Percentiles rank a stretch among this genome's conserved stretches.
phyloP scores from a whole-genome alignment of 352 stramenopile genomes.

The Globisporangium emineosum region DNA sequence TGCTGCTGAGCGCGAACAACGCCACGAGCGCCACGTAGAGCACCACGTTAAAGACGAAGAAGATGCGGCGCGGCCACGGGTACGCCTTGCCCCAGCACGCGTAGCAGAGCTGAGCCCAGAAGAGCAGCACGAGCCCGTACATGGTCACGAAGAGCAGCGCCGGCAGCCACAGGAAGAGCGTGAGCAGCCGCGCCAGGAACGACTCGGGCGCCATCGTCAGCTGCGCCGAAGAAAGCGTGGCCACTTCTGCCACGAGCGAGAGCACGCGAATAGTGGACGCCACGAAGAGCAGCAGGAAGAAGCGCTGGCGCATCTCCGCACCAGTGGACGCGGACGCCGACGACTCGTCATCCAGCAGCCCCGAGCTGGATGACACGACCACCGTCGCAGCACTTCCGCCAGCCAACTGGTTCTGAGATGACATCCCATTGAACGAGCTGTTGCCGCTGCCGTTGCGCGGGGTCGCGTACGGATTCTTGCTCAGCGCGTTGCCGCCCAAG shows the following conservation, averaged over 20 bases:
- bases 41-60: conserved; percentile 75
- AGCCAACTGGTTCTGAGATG: conserved; percentile 11
- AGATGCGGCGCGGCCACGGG: conserved; percentile 68
- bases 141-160: conserved; percentile 84
- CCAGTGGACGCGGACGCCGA: conserved; percentile 58
- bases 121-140: conserved; percentile 82
- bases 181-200: conserved; percentile 45
- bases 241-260: conserved; percentile 59
- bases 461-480: conserved; percentile 14
- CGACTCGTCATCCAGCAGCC: conserved; percentile 50
- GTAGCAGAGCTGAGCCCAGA: conserved; percentile 84
- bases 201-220: conserved; percentile 35
- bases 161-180: conserved; percentile 71
- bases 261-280: conserved; percentile 56
- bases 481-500: conserved; percentile 4
- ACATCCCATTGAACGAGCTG: conserved; percentile 30
- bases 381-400: neutral
- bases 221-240: conserved; percentile 39
- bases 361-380: conserved; percentile 26
- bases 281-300: conserved; percentile 76
- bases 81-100: conserved; percentile 74
- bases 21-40: conserved; percentile 59
- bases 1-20: conserved; percentile 41
- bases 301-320: conserved; percentile 68
- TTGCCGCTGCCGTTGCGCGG: conserved; percentile 14